Percentiles rank a stretch among this genome's conserved stretches.
These are phyloP conservation scores for Xylaria sp. DNA, from an alignment of 2,329 filamentous ascomycete species.

Conservation along the genomic window DNA sequence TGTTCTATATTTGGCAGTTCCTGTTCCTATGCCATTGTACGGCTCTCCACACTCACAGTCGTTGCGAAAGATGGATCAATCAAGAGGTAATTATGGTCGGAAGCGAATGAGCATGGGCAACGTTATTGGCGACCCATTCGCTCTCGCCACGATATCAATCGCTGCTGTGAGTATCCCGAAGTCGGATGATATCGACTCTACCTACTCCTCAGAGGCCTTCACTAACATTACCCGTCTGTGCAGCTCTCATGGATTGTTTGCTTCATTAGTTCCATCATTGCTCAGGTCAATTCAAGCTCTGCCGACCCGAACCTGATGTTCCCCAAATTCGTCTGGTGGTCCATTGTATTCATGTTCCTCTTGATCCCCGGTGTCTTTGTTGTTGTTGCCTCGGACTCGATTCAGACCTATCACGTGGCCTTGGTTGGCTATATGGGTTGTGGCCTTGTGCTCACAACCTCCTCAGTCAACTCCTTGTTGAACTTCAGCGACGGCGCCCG, in stretches of 20 bases:
- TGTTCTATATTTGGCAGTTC: conserved; percentile 11
- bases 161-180: conserved; percentile 62
- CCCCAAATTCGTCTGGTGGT: conserved; percentile 91
- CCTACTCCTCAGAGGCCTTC: not conserved
- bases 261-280: conserved; percentile 80
- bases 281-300: conserved; percentile 46
- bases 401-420: conserved; percentile 86
- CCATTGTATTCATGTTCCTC: conserved; percentile 77
- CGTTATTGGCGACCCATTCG: conserved; percentile 93
- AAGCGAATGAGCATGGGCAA: conserved; percentile 71
- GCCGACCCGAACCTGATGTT: conserved; percentile 42
- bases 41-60: conserved; percentile 68
- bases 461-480: conserved; percentile 79
- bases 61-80: conserved; percentile 74
- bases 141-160: conserved; percentile 89
- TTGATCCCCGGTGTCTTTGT: conserved; percentile 74
- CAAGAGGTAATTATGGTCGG: conserved; percentile 50
- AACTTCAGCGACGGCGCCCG: conserved; percentile 68
- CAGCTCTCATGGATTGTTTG: conserved; percentile 94
- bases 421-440: conserved; percentile 81
- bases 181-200: conserved; percentile 1
- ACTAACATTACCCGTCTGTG: conserved; percentile 20
- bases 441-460: conserved; percentile 78
- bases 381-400: conserved; percentile 77
- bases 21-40: conserved; percentile 66